Evolutionary conservation across 106 monocot species (phyloP).

Genomic region (Platanthera guangdongensis): DNA sequence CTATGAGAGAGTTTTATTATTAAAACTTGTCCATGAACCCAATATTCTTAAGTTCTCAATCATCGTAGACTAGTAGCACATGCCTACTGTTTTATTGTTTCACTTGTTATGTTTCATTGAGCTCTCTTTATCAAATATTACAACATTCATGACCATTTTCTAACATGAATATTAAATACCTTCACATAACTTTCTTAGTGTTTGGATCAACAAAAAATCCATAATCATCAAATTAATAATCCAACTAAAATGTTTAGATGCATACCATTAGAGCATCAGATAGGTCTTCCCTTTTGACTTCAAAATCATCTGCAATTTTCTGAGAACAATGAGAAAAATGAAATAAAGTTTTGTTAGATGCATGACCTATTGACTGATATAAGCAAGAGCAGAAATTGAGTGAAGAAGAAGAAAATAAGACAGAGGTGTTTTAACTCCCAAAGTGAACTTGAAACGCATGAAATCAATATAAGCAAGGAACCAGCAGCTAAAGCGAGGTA

Average conservation of each 20-base stretch:
- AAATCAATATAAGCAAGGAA: background rate
- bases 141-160: background rate
- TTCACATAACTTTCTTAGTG: background rate
- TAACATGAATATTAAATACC: background rate
- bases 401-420: background rate
- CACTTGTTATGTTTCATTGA: background rate
- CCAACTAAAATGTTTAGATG: background rate
- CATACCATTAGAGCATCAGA: conserved; percentile 77
- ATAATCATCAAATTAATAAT: background rate
- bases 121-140: background rate
- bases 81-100: background rate
- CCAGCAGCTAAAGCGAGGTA: too few relatives aligned
- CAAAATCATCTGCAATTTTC: conserved; percentile 42
- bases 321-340: conserved; percentile 23
- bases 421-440: background rate
- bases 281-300: conserved; percentile 66
- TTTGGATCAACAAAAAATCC: background rate
- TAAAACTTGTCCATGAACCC: background rate
- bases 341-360: background rate
- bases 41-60: background rate
- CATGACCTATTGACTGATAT: background rate
- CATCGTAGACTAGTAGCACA: background rate
- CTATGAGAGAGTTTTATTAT: background rate
- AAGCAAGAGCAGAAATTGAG: background rate
- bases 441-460: background rate